Conservation (phyloP, 495 filamentous ascomycete species). For the Clohesyomyces aquaticus region DNA sequence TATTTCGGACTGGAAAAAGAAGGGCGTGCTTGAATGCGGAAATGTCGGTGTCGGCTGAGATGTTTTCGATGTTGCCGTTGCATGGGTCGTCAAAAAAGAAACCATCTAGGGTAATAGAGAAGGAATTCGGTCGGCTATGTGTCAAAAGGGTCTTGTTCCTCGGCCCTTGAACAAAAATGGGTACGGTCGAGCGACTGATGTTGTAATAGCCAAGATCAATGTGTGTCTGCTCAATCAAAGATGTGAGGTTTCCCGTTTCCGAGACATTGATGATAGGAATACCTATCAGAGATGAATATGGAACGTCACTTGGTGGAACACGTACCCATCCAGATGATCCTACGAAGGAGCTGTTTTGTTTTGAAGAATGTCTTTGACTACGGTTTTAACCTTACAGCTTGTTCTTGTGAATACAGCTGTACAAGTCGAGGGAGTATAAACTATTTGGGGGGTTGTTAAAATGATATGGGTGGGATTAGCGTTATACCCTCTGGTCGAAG, state of each 20-base stretch:
- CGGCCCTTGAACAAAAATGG: neutral
- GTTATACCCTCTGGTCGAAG: too few species aligned
- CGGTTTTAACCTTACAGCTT: too few species aligned
- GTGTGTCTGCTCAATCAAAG: neutral
- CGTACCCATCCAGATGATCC: too few species aligned
- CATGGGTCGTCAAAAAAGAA: constrained; percentile 1
- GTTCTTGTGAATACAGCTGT: too few species aligned
- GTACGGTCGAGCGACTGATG: neutral
- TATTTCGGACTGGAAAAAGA: neutral
- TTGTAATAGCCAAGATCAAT: neutral
- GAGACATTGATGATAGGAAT: constrained; percentile 5
- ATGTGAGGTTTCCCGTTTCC: constrained; percentile 1
- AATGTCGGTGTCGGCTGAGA: constrained; percentile 8
- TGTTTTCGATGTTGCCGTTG: constrained; percentile 4
- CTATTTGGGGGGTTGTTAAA: too few species aligned
- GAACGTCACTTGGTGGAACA: neutral
- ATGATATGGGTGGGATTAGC: too few species aligned
- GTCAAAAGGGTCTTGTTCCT: neutral
- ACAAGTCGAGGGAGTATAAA: too few species aligned
- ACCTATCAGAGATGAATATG: constrained; percentile 9
- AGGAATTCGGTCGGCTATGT: neutral
- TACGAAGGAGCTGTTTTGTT: too few species aligned
- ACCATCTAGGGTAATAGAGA: constrained; percentile 12
- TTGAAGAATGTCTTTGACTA: too few species aligned
- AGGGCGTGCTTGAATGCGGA: constrained; percentile 2